phyloP scores from a whole-genome alignment of 139 green algal species.

The Micromonas pusilla region DNA sequence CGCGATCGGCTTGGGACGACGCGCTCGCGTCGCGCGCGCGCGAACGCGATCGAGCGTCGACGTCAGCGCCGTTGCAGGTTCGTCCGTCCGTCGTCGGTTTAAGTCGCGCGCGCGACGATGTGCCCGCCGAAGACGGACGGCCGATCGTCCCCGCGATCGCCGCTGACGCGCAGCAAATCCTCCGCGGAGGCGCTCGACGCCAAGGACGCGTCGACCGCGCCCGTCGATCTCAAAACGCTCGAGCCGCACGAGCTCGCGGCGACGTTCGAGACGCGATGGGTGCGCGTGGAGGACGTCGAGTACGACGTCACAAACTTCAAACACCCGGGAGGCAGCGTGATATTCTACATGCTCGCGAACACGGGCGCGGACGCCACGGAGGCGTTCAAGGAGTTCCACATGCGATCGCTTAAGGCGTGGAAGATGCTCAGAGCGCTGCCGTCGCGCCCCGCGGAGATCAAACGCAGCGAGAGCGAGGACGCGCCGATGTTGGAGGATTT shows the following conservation, averaged over 20 bases:
- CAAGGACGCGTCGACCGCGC: not conserved
- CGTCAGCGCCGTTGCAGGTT: too few species aligned
- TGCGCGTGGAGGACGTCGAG: constrained; percentile 22
- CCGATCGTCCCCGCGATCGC: not conserved
- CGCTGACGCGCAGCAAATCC: not conserved
- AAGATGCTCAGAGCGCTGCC: constrained; percentile 24
- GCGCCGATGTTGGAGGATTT: constrained; percentile 26
- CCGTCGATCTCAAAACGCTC: not conserved
- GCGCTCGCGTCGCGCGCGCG: too few species aligned
- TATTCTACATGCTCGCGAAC: constrained; percentile 30
- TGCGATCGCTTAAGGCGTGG: constrained; percentile 21
- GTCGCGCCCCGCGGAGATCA: not conserved
- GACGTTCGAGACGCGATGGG: constrained; percentile 19
- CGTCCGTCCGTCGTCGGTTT: too few species aligned
- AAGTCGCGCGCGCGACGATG: too few species aligned
- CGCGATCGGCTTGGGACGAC: too few species aligned
- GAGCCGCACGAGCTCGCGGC: not conserved
- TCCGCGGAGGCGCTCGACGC: not conserved
- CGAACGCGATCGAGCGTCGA: too few species aligned
- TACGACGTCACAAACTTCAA: constrained; percentile 36
- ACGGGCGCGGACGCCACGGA: constrained; percentile 30
- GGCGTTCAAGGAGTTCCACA: constrained; percentile 36
- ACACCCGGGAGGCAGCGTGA: constrained; percentile 33
- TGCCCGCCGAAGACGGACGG: too few species aligned
- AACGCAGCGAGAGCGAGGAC: not conserved